Conservation (phyloP, 805 yeast species). For the Saccharomyces mikatae region DNA sequence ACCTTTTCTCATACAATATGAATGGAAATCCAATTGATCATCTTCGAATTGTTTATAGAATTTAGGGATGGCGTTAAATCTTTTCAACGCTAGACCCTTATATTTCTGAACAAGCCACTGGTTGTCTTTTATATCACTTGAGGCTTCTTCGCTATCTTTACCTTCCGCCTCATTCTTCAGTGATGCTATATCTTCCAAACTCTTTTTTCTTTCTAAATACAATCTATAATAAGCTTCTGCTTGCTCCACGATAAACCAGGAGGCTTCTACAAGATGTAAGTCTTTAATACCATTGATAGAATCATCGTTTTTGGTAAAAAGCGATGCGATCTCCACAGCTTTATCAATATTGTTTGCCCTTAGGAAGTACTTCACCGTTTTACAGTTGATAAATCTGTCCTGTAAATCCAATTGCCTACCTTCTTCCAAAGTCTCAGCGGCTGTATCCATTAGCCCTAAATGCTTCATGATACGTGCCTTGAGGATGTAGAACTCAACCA, state of each 20-base stretch:
- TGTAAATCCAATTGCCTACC: constrained; percentile 76
- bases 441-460: constrained; percentile 49
- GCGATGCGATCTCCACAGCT: constrained; percentile 64
- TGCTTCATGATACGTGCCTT: constrained; percentile 79
- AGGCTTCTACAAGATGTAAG: constrained; percentile 81
- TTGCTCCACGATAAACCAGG: constrained; percentile 78
- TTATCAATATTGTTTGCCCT: constrained; percentile 67
- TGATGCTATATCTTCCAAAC: constrained; percentile 11
- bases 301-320: constrained; percentile 82
- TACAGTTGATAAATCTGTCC: constrained; percentile 86
- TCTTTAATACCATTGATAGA: constrained; percentile 79
- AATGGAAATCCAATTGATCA: constrained; percentile 93
- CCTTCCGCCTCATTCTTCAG: constrained; percentile 1
- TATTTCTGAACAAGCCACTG: constrained; percentile 39
- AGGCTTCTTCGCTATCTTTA: constrained; percentile 10
- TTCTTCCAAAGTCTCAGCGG: constrained; percentile 56
- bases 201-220: constrained; percentile 33
- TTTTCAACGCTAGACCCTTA: constrained; percentile 70
- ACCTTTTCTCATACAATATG: constrained; percentile 83
- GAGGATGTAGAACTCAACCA: constrained; percentile 71
- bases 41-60: constrained; percentile 62
- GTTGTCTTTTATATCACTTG: constrained; percentile 28
- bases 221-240: constrained; percentile 74
- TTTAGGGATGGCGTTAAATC: constrained; percentile 58
- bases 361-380: constrained; percentile 73